Evolutionary conservation across 306 rosid species (phyloP), one percentile per base, ranked within the genome.

Genomic region (Aeschynomene evenia): DNA sequence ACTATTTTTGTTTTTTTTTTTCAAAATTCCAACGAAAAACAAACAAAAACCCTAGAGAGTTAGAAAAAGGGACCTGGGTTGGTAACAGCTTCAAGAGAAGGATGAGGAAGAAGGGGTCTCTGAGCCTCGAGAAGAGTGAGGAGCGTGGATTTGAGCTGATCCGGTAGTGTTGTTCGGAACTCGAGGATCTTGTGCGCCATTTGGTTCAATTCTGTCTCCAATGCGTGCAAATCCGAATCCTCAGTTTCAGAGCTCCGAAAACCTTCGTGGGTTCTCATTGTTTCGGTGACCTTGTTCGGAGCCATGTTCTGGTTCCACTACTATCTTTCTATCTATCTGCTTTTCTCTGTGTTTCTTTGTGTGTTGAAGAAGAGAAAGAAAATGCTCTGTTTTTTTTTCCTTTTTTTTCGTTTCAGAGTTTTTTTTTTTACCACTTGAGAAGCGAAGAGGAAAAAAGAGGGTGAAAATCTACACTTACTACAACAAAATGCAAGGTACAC

Each of bases 151-250:
- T 80, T 87, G 61, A 94, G 80, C 73, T 86, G 90, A 31, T 83
- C 86, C n/a, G 89, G 85, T 4, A 94, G 72, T 70, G 81, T 79
- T 19, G 79, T n/a, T 23, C 98, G 82, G 79, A 72, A 79, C 5
- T 84, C 85, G 8, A 74, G 77, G 77, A 94, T 75, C 81, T 75
- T 88, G 8, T 84, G 78, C 14, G 96, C 84, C 88, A 86, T 83
- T 76, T 75, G 78, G 31, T 76, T 62, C 14, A 90, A 82, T 33
- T 90, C 87, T 21, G 61, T 52, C 73, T 88, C 96, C 75, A 92
- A 66, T 39, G 21, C 64, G 68, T 81, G 89, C 68, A 82, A 24
- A 49, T 82, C 89, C 14, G 73, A 39, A 63, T 76, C 79, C 49
- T 21, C 65, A 26, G 33, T 51, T 67, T 76, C 79, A 59, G 84